Evolutionary conservation across 2,329 filamentous ascomycete species (phyloP).

Genomic region (Endoconidiophora polonica): DNA sequence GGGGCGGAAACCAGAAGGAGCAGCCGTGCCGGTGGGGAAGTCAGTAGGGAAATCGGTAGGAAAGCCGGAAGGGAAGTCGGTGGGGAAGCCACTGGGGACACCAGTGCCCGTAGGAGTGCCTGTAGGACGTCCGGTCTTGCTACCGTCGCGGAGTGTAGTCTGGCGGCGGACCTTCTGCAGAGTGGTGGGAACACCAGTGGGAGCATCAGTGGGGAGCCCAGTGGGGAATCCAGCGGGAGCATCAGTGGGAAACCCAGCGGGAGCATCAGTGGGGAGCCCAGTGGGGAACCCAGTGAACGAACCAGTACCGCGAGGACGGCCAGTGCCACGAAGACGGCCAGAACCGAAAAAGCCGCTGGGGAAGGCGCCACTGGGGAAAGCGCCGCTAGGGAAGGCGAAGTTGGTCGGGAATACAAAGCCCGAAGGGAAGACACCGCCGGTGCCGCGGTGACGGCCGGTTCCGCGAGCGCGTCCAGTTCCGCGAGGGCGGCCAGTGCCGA

Average conservation of each 20-base stretch:
- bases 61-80: background rate
- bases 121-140: background rate
- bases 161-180: conserved; percentile 6
- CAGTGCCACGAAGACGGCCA: conserved; percentile 2
- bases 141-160: background rate
- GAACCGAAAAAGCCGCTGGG: background rate
- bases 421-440: background rate
- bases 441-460: background rate
- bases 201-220: background rate
- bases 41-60: background rate
- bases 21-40: background rate
- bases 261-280: background rate
- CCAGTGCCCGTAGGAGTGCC: background rate
- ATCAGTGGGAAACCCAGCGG: conserved; percentile 2
- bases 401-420: background rate
- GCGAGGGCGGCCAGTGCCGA: background rate
- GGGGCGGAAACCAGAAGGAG: background rate
- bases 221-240: background rate
- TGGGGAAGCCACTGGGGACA: background rate
- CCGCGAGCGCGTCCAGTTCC: conserved; percentile 1
- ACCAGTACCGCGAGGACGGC: conserved; percentile 4
- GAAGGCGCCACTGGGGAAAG: background rate
- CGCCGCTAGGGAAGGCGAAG: background rate
- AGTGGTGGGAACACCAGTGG: conserved; percentile 5
- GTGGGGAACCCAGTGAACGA: background rate